phyloP scores from a whole-genome alignment of 2,329 filamentous ascomycete genomes.

The Apiospora aurea region DNA sequence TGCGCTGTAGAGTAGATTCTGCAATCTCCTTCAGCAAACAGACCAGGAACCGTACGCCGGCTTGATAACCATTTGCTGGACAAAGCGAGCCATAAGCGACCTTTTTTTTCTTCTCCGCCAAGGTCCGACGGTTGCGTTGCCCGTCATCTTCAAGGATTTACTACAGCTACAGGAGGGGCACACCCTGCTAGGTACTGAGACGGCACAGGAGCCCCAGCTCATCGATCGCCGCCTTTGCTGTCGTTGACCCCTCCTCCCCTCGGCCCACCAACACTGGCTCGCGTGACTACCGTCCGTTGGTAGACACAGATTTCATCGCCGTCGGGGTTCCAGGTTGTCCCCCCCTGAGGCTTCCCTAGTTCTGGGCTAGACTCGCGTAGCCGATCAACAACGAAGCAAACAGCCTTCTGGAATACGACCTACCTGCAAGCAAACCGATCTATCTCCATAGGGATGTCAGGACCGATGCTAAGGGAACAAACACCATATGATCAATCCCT shows the following conservation, averaged over 20 bases:
- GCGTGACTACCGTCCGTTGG: constrained; percentile 13
- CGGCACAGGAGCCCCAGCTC: constrained; percentile 12
- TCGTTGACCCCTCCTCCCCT: constrained; percentile 1
- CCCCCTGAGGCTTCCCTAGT: background rate
- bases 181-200: constrained; percentile 4
- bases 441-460: background rate
- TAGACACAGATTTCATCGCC: constrained; percentile 10
- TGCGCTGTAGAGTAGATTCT: constrained; percentile 5
- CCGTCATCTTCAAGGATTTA: background rate
- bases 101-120: constrained; percentile 6
- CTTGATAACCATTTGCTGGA: background rate
- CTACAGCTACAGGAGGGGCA: constrained; percentile 19
- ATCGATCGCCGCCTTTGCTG: constrained; percentile 14
- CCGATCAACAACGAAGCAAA: constrained; percentile 6
- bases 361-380: constrained; percentile 4
- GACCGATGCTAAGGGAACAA: background rate
- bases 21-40: constrained; percentile 3
- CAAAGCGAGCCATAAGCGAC: constrained; percentile 14
- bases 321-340: background rate
- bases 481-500: constrained; percentile 14
- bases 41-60: constrained; percentile 3
- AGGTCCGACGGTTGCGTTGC: constrained; percentile 15
- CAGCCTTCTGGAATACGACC: background rate
- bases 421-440: constrained; percentile 12
- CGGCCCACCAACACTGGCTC: background rate